phyloP scores from a whole-genome alignment of 164 flowering plant species.

The Buxus sempervirens region DNA sequence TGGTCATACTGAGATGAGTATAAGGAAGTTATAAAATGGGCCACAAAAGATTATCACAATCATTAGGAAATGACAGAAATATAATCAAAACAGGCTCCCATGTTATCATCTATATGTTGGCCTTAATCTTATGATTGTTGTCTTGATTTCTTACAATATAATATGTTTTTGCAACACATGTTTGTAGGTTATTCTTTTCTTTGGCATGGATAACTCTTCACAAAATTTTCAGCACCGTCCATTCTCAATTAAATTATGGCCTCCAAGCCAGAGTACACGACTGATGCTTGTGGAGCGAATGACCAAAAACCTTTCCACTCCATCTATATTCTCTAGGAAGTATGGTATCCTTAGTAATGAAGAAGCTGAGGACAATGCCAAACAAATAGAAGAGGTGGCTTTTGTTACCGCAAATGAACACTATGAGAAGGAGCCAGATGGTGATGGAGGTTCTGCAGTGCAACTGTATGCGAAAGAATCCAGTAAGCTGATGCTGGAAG shows the following conservation, averaged over 20 bases:
- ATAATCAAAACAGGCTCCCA: no score
- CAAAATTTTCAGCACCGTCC: slow-evolving; percentile 30
- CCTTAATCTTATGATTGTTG: no score
- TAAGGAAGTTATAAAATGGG: no score
- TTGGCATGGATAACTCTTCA: slow-evolving; percentile 33
- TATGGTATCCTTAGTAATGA: slow-evolving; percentile 57
- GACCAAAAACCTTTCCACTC: slow-evolving; percentile 67
- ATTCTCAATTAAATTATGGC: slow-evolving; percentile 86
- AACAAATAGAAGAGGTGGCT: slow-evolving; percentile 69
- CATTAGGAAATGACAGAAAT: no score
- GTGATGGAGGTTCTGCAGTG: slow-evolving; percentile 93
- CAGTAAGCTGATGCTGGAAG: slow-evolving; percentile 75
- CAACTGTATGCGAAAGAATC: slow-evolving; percentile 94
- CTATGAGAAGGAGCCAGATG: slow-evolving; percentile 85
- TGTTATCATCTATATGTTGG: no score
- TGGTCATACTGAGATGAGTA: no score
- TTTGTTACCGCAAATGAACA: slow-evolving; percentile 63
- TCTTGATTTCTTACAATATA: no score
- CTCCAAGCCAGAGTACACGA: slow-evolving; percentile 82
- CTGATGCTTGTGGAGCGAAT: slow-evolving; percentile 73
- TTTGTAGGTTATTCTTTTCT: slow-evolving; percentile 5
- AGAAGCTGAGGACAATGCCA: slow-evolving; percentile 80
- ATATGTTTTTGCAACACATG: not conserved
- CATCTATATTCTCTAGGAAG: slow-evolving; percentile 72
- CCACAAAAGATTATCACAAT: no score